Percentiles rank a stretch among this genome's conserved stretches.
These are phyloP conservation scores for Ceratobasidium sp. DNA, from an alignment of 1,284 basidiomycete species.

Conservation along the genomic window DNA sequence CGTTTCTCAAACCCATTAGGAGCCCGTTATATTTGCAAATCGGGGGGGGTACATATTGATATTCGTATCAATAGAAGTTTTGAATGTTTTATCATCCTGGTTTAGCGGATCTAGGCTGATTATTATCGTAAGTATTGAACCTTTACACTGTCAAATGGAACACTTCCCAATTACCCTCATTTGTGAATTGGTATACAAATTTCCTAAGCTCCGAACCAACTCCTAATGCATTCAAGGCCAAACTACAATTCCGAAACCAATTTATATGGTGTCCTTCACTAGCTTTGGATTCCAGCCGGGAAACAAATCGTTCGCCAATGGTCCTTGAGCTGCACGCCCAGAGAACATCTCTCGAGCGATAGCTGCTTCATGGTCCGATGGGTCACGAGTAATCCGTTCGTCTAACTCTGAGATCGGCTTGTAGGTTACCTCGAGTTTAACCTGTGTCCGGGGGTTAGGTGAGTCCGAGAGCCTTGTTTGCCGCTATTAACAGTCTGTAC, in stretches of 20 bases:
- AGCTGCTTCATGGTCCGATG: slow-evolving; percentile 24
- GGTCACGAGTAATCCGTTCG: not conserved
- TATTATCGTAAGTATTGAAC: too few relatives aligned
- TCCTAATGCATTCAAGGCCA: too few relatives aligned
- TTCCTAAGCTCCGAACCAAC: too few relatives aligned
- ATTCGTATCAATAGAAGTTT: not conserved
- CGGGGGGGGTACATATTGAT: too few relatives aligned
- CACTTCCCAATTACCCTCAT: too few relatives aligned
- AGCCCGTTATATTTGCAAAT: not conserved
- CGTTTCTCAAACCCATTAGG: not conserved
- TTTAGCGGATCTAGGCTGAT: too few relatives aligned
- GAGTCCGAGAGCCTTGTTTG: not conserved
- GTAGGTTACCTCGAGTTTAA: slow-evolving; percentile 21
- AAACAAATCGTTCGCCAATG: slow-evolving; percentile 17
- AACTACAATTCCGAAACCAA: too few relatives aligned
- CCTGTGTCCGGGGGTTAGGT: not conserved
- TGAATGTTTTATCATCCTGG: too few relatives aligned
- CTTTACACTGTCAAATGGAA: too few relatives aligned
- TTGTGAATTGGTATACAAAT: too few relatives aligned
- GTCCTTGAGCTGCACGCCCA: slow-evolving; percentile 22
- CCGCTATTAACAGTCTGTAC: not conserved
- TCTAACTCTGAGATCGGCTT: slow-evolving; percentile 23
- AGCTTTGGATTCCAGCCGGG: slow-evolving; percentile 25
- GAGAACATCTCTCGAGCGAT: slow-evolving; percentile 37
- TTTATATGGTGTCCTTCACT: slow-evolving; percentile 19